Percentiles rank a stretch among this genome's conserved stretches.
Conservation (phyloP, 2,329 filamentous ascomycete species). For the Botrytis pseudocinerea region DNA sequence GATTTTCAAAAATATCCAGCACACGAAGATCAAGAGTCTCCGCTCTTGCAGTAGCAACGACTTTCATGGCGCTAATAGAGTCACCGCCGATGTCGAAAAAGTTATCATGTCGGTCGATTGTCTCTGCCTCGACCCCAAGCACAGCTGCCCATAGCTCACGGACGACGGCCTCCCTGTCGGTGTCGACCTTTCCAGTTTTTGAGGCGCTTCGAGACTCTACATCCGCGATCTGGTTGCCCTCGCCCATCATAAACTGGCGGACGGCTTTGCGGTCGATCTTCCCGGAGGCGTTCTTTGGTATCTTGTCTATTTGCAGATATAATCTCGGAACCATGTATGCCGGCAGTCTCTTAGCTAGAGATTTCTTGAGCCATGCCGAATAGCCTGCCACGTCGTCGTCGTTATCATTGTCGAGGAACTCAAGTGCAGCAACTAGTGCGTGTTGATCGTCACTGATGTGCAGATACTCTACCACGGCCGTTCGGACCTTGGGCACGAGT, state of each 20-base stretch:
- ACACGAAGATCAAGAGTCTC: constrained; percentile 43
- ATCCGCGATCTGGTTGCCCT: no score
- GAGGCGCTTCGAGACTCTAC: no score
- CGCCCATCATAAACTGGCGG: no score
- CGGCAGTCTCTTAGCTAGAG: constrained; percentile 25
- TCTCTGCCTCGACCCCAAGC: constrained; percentile 17
- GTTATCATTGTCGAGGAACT: background rate
- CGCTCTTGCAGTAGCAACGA: constrained; percentile 27
- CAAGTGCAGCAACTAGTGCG: background rate
- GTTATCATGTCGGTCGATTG: background rate
- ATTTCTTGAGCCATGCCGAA: background rate
- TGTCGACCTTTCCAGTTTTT: no score
- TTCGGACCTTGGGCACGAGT: background rate
- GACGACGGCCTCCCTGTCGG: no score
- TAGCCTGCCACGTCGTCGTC: background rate
- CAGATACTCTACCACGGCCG: background rate
- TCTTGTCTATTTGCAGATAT: constrained; percentile 36
- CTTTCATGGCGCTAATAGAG: constrained; percentile 1
- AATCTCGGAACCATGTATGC: constrained; percentile 41
- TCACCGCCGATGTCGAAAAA: constrained; percentile 4
- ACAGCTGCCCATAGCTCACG: constrained; percentile 18
- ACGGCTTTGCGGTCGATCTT: constrained; percentile 42
- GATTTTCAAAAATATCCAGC: constrained; percentile 44
- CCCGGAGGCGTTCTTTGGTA: constrained; percentile 39
- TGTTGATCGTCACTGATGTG: constrained; percentile 27